phyloP scores from a whole-genome alignment of 176 grass and related monocot genomes.

The Oryza nivara region DNA sequence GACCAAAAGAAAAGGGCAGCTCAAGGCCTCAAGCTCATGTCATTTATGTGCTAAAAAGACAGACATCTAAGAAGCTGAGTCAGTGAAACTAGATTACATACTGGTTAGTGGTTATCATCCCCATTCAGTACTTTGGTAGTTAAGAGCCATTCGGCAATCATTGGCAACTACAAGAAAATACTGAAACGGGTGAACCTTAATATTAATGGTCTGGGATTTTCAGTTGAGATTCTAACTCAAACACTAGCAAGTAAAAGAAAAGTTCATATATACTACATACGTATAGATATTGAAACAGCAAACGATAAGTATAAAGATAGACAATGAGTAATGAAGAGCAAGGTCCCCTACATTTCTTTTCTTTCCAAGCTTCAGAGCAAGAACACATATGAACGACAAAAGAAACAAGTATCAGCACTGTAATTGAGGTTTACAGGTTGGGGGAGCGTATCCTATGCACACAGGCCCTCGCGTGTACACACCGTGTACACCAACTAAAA shows the following conservation, averaged over 20 bases:
- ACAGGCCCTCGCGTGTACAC: too few relatives aligned
- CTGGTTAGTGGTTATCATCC: not conserved
- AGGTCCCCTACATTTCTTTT: slow-evolving; percentile 31
- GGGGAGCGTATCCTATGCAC: not conserved
- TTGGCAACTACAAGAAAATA: slow-evolving; percentile 20
- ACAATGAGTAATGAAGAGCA: slow-evolving; percentile 23
- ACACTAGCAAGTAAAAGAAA: slow-evolving; percentile 24
- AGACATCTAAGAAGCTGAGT: slow-evolving; percentile 14
- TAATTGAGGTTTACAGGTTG: slow-evolving; percentile 41
- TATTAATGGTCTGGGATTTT: not conserved
- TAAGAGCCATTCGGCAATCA: not conserved
- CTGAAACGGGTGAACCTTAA: slow-evolving; percentile 12
- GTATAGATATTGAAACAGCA: not conserved
- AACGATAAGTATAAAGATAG: slow-evolving; percentile 30
- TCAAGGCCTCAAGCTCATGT: slow-evolving; percentile 8
- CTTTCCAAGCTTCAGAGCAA: slow-evolving; percentile 30
- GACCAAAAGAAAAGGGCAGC: slow-evolving; percentile 31
- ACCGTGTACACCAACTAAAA: too few relatives aligned
- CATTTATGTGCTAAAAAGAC: slow-evolving; percentile 27
- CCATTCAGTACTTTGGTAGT: slow-evolving; percentile 4
- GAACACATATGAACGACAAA: slow-evolving; percentile 18
- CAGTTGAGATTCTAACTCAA: slow-evolving; percentile 21
- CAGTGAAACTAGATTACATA: slow-evolving; percentile 22
- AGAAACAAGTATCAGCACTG: slow-evolving; percentile 24
- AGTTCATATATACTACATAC: not conserved